These are phyloP conservation scores for Leccinum sublutescens DNA, from an alignment of 768 basidiomycete species.

Conservation along the genomic window DNA sequence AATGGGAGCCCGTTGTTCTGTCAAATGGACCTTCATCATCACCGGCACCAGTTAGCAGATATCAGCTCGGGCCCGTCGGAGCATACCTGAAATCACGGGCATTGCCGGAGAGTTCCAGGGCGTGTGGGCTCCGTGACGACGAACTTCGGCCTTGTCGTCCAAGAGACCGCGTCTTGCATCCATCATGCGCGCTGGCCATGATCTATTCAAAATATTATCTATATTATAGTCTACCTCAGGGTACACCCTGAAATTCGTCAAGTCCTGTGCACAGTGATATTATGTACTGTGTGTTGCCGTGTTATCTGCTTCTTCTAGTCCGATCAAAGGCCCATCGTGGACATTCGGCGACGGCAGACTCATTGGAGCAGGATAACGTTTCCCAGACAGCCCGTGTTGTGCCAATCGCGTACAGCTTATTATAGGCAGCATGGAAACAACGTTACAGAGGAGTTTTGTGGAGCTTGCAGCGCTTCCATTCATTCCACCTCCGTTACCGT, in stretches of 20 bases:
- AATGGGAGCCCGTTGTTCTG: too few species aligned
- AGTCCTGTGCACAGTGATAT: slow-evolving; percentile 27
- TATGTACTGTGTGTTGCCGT: slow-evolving; percentile 28
- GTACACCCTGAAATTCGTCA: slow-evolving; percentile 31
- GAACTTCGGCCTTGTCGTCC: slow-evolving; percentile 6
- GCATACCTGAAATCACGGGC: not conserved
- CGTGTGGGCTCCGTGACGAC: not conserved
- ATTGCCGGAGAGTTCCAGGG: not conserved
- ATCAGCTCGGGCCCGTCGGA: slow-evolving; percentile 24
- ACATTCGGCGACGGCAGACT: slow-evolving; percentile 4
- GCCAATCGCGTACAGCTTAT: slow-evolving; percentile 7
- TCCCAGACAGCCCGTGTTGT: slow-evolving; percentile 14
- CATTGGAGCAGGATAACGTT: slow-evolving; percentile 21
- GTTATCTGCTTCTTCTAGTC: slow-evolving; percentile 23
- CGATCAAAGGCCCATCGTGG: slow-evolving; percentile 20
- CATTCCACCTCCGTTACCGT: slow-evolving; percentile 3
- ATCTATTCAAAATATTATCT: slow-evolving; percentile 8
- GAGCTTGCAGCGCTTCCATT: slow-evolving; percentile 13
- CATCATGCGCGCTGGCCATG: slow-evolving; percentile 8
- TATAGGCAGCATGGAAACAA: slow-evolving; percentile 23
- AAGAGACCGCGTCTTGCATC: slow-evolving; percentile 2
- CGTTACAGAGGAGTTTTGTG: slow-evolving; percentile 20
- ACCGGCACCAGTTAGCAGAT: slow-evolving; percentile 10
- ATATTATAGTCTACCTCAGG: slow-evolving; percentile 22
- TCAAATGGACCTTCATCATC: not conserved